Base-by-base conservation (phyloP, 768 basidiomycete genomes). In the Lactifluus hygrophoroides region DNA sequence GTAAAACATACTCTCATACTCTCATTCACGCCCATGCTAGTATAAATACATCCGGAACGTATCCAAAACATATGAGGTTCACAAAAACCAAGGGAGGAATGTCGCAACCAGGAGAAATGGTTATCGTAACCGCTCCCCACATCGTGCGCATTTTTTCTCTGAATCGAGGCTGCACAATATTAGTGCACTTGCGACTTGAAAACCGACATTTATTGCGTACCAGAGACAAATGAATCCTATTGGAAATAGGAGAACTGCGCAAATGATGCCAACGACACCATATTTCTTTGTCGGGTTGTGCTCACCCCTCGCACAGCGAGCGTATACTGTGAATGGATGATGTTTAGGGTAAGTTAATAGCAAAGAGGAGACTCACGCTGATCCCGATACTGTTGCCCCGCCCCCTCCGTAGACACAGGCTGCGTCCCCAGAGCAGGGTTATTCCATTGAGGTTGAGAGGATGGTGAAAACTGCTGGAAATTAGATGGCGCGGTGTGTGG, bases 241-340 rank as follows among this genome's bases (percentile, higher is more conserved):
- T 0, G 70, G 70, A 51, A 71, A 71, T 2, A 65, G 50, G 6
- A 70, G 35, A 21, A 71, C 60, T 4, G 69, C 67, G 32, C 56
- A 63, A 48, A 71, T 66, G 57, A 71, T 70, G 9, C 70, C 70
- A 40, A 65, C 66, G 19, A 65, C 42, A 19, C 70, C 70, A 47
- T 68, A 65, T 30, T 63, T 67, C 17, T 51, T 67, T n/a, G 54
- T 49, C 11, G 60, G 53, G 28, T 70, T 67, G 40, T 71, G 70
- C 19, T 70, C 61, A 27, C 70, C 70, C 37, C 65, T 61, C 19
- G 70, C 70, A 55, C 70, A 71, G 40, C 57, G 59, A 49, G 65
- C 67, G 43, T 60, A 51, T 23, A 68, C 68, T 69, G 27, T 14
- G 32, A 38, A 25, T 28, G 5, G 17, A 23, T 0, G 4, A 47